Evolutionary conservation across 257 asterid genomes (phyloP), one percentile per base, ranked within the genome.

Genomic region (Solanum clarkiae): DNA sequence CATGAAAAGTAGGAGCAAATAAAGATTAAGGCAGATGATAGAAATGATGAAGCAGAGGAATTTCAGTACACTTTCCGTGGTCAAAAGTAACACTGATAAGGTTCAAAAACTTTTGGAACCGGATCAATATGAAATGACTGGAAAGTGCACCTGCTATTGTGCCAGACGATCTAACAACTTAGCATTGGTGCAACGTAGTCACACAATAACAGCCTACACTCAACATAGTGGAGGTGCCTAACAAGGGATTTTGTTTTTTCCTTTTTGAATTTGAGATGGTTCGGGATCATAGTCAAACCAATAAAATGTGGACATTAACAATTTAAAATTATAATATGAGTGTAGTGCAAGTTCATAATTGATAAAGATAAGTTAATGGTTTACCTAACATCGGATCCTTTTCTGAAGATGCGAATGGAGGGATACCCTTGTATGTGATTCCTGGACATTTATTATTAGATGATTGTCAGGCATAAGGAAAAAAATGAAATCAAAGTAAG

Each of bases 401-500:
- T 94, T 55, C 94, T 98, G 91, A 96, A 95, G 87, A 96, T 96
- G 86, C 97, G 97, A 85, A 96, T 94, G 62, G 98, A 94, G 84
- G 99, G 99, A 86, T 96, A 95, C 74, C 98, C 99, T 89, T 93
- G 99, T 84, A 95, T 91, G 90, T 95, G 98, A 90, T 95, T 87
- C 93, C 99, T 95, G 98, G 87, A 89, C 56, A 88, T 86, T 84
- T 83, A 86, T 53, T n/a, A 75, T 36, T 74, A 80, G 79, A 55
- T 70, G 36, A 84, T 36, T 53, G 66, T 84, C 81, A 85, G 71
- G 84, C 84, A 51, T 29, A 24, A 45, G 65, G 84, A 83, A 49
- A 56, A 42, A 87, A 80, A 68, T 81, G 82, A 24, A 83, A 85
- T 70, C 84, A 81, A 60, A 85, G 81, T 49, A 82, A 84, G 56